Percentiles rank a stretch among this genome's conserved stretches.
Evolutionary conservation across 1,284 basidiomycete genomes (phyloP).

Genomic region (Irpex rosettiformis): DNA sequence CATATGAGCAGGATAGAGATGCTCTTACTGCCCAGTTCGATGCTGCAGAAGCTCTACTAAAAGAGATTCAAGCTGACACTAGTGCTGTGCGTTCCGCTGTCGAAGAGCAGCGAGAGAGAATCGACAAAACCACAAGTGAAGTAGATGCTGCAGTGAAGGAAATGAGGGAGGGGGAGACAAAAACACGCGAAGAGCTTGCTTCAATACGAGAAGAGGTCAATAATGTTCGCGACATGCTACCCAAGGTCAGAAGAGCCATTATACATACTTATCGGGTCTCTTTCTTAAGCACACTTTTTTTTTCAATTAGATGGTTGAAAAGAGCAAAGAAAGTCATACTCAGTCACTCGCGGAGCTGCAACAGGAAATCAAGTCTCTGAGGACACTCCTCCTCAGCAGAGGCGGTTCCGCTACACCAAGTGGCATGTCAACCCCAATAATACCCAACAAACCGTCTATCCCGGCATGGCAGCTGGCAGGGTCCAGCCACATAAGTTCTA

Average conservation of each 20-base stretch:
- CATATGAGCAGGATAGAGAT: constrained; percentile 88
- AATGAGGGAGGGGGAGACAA: constrained; percentile 76
- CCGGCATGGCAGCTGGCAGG: constrained; percentile 84
- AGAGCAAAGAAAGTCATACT: constrained; percentile 81
- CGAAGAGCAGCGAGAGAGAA: constrained; percentile 78
- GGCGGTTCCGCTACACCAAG: constrained; percentile 46
- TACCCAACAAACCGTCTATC: constrained; percentile 68
- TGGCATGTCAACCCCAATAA: constrained; percentile 46
- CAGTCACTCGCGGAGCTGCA: constrained; percentile 84
- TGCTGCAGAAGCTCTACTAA: constrained; percentile 80
- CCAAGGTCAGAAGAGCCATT: constrained; percentile 60
- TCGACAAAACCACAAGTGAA: constrained; percentile 76
- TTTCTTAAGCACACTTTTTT: no score
- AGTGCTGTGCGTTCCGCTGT: constrained; percentile 72
- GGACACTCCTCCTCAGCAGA: constrained; percentile 86
- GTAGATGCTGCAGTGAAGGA: constrained; percentile 78
- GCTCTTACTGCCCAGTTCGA: constrained; percentile 91
- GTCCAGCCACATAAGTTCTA: constrained; percentile 19
- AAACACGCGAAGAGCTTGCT: constrained; percentile 86
- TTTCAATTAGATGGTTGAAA: constrained; percentile 81
- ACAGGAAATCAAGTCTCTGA: constrained; percentile 92
- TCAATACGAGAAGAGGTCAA: constrained; percentile 91
- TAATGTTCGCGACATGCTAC: constrained; percentile 86
- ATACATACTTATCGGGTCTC: background rate
- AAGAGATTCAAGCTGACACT: constrained; percentile 80